Conservation (phyloP, 768 basidiomycete species). For the Suillus decipiens region DNA sequence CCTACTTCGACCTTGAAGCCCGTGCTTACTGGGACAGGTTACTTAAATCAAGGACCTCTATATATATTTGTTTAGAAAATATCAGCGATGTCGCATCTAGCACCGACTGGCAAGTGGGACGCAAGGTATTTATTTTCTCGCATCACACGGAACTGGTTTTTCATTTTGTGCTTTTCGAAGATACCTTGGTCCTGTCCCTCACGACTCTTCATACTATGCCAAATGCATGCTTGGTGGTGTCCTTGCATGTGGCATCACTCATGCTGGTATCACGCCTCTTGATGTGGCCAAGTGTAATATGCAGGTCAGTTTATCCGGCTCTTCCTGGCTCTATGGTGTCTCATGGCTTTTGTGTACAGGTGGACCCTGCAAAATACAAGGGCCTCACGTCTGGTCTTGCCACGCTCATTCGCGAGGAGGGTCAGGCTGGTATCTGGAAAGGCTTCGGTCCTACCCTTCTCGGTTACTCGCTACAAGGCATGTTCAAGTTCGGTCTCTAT, state of each 20-base stretch:
- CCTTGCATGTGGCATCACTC: slow-evolving; percentile 86
- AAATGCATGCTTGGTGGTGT: slow-evolving; percentile 89
- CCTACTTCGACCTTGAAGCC: background rate
- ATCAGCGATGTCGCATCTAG: slow-evolving; percentile 50
- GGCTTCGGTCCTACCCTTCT: slow-evolving; percentile 91
- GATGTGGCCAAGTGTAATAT: slow-evolving; percentile 93
- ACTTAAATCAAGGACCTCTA: background rate
- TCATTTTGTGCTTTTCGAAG: slow-evolving; percentile 35
- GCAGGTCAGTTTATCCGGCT: slow-evolving; percentile 54
- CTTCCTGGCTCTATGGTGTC: background rate
- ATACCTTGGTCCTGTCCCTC: slow-evolving; percentile 71
- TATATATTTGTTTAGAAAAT: slow-evolving; percentile 20
- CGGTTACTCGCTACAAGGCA: slow-evolving; percentile 94
- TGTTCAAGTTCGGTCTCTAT: slow-evolving; percentile 99
- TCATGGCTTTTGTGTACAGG: slow-evolving; percentile 41
- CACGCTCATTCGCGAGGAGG: slow-evolving; percentile 76
- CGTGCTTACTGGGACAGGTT: background rate
- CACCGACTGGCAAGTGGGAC: slow-evolving; percentile 68
- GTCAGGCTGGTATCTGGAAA: slow-evolving; percentile 88
- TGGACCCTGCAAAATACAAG: slow-evolving; percentile 74
- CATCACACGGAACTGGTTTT: background rate
- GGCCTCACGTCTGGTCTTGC: slow-evolving; percentile 63
- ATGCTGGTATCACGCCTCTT: slow-evolving; percentile 85
- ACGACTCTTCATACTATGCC: slow-evolving; percentile 74
- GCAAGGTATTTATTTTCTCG: slow-evolving; percentile 50